Percentiles rank a stretch among this genome's conserved stretches.
Conservation (phyloP, 129 eudicot species). For the Flaveria brownii region DNA sequence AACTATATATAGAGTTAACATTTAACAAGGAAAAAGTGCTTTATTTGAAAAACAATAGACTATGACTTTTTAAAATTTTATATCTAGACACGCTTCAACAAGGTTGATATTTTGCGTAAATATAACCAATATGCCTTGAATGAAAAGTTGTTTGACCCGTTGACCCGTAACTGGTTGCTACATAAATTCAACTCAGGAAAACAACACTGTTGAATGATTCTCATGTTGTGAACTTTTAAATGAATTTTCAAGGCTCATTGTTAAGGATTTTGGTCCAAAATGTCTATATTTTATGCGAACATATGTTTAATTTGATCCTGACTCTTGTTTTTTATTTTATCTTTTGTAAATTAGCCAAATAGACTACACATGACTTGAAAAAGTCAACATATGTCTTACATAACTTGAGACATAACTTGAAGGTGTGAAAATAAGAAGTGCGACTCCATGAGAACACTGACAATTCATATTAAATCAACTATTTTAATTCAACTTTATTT, state of each 20-base stretch:
- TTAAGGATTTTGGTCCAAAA: constrained; percentile 75
- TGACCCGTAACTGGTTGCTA: constrained; percentile 62
- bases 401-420: too few relatives aligned
- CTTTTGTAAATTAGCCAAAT: too few relatives aligned
- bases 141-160: constrained; percentile 86
- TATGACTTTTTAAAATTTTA: constrained; percentile 24
- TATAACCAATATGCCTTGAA: constrained; percentile 81
- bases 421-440: too few relatives aligned
- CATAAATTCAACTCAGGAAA: constrained; percentile 75
- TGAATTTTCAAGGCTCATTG: constrained; percentile 81
- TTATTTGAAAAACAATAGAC: constrained; percentile 21
- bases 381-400: too few relatives aligned
- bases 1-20: background rate
- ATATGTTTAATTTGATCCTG: too few relatives aligned
- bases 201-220: constrained; percentile 69
- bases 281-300: background rate
- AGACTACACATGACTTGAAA: too few relatives aligned
- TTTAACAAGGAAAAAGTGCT: background rate
- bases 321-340: too few relatives aligned
- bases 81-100: constrained; percentile 87
- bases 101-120: constrained; percentile 81
- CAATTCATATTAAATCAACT: too few relatives aligned
- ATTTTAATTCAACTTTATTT: too few relatives aligned
- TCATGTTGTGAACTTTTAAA: constrained; percentile 71
- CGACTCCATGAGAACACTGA: too few relatives aligned